Conservation (phyloP, 257 asterid species). For the Capsicum baccatum region DNA sequence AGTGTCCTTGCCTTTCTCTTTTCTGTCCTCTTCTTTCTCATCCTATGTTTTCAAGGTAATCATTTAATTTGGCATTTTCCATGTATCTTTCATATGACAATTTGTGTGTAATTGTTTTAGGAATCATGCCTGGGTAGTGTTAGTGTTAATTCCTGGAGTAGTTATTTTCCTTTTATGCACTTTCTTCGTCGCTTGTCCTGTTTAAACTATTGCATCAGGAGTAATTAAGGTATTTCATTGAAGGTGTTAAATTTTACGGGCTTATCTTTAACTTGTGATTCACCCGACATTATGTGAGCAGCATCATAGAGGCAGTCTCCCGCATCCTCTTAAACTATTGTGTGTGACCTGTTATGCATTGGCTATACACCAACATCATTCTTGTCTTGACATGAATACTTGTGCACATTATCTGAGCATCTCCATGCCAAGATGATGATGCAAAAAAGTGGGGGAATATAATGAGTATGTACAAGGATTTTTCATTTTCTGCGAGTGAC, state of each 20-base stretch:
- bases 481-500: not conserved
- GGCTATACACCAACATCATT: not conserved
- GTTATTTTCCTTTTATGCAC: not conserved
- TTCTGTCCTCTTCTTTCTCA: conserved; percentile 68
- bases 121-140: not conserved
- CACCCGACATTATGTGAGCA: not conserved
- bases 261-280: not conserved
- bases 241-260: not conserved
- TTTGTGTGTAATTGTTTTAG: not conserved
- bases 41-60: conserved; percentile 73
- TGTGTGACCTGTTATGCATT: not conserved
- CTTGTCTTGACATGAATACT: not conserved
- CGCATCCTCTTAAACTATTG: not conserved
- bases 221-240: not conserved
- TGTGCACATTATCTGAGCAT: not conserved
- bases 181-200: not conserved
- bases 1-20: conserved; percentile 67
- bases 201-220: not conserved
- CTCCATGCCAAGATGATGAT: not conserved
- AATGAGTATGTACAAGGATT: not conserved
- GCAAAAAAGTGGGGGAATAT: not conserved
- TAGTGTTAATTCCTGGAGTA: not conserved
- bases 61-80: conserved; percentile 1
- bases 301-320: not conserved
- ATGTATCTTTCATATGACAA: conserved; percentile 1